Evolutionary conservation across 2,329 filamentous ascomycete genomes (phyloP), one percentile per base, ranked within the genome.

Genomic region (Epichloe hybrida): DNA sequence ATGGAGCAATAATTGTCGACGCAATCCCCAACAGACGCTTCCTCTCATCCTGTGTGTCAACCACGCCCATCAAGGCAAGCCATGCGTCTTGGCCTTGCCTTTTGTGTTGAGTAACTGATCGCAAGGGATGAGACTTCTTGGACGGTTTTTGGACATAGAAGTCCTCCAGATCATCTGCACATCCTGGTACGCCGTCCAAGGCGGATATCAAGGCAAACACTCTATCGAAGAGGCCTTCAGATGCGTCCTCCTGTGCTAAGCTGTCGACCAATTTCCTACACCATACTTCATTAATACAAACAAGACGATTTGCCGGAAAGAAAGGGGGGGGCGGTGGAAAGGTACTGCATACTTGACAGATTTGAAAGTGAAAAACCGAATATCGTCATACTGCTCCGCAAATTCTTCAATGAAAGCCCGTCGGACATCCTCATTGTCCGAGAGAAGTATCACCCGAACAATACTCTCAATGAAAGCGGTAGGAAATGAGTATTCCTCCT

Each of bases 21-120:
- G 94, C 84, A 54, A 85, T 77, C 53, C 80, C 77, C 46, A 98
- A 74, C 2, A 95, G 75, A 46, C 74, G 72, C 65, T 97, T 97
- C 48, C 86, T 83, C 63, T 95, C 85, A 15, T 84, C 77, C 55
- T 83, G 81, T 46, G 75, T 79, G 47, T 89, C 74, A 3, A 77
- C 73, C 51, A 83, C 71, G 51, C 76, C 77, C 62, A 97, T 80
- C 21, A 95, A 67, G 3, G 84, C 77, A 17, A 95, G 70, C 91
- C 91, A 97, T 3, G 88, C 86, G 52, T 88, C 84, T 64, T 96
- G 89, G 0, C 86, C 88, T 58, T 82, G 80, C 61, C 80, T 85
- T 68, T 86, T 91, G 69, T 90, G 86, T 53, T 84, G 77, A 13
- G 75, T 74, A 6, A 84, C 68, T 3, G 83, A 86, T 45, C 74